Conservation (phyloP, 768 basidiomycete species). For the Boletus reticulatus region DNA sequence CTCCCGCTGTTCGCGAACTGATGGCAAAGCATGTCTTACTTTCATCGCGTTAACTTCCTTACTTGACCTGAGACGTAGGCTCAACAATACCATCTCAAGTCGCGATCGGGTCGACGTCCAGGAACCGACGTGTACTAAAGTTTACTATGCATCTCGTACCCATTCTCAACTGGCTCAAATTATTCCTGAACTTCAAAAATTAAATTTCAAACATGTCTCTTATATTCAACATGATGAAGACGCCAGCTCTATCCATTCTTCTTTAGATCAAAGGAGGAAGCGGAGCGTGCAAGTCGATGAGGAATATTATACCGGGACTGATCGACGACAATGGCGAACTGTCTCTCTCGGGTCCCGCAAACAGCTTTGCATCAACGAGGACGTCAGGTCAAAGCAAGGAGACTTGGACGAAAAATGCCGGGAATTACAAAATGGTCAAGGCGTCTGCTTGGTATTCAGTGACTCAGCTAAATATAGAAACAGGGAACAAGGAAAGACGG, state of each 20-base stretch:
- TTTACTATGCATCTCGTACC: slow-evolving; percentile 93
- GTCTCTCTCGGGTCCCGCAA: slow-evolving; percentile 90
- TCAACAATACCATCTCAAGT: slow-evolving; percentile 7
- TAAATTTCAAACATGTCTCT: slow-evolving; percentile 48
- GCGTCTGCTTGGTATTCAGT: background rate
- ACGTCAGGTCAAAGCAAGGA: slow-evolving; percentile 54
- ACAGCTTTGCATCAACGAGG: slow-evolving; percentile 90
- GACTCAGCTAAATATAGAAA: background rate
- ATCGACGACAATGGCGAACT: slow-evolving; percentile 43
- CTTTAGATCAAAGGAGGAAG: slow-evolving; percentile 13
- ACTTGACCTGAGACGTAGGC: slow-evolving; percentile 8
- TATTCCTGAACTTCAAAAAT: slow-evolving; percentile 75
- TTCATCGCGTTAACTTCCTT: background rate
- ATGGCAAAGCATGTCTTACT: slow-evolving; percentile 64
- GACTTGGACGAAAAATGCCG: slow-evolving; percentile 90
- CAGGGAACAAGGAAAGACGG: slow-evolving; percentile 63
- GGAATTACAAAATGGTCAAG: slow-evolving; percentile 67
- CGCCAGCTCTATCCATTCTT: background rate
- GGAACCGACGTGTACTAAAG: slow-evolving; percentile 70
- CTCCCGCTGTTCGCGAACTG: slow-evolving; percentile 73
- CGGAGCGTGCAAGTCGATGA: slow-evolving; percentile 23
- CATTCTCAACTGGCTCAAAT: slow-evolving; percentile 95
- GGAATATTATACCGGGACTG: slow-evolving; percentile 23
- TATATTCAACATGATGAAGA: slow-evolving; percentile 1
- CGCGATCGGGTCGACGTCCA: slow-evolving; percentile 20